These are phyloP conservation scores for Penicillium sp. DNA, from an alignment of 2,329 filamentous ascomycete genomes.

Conservation along the genomic window DNA sequence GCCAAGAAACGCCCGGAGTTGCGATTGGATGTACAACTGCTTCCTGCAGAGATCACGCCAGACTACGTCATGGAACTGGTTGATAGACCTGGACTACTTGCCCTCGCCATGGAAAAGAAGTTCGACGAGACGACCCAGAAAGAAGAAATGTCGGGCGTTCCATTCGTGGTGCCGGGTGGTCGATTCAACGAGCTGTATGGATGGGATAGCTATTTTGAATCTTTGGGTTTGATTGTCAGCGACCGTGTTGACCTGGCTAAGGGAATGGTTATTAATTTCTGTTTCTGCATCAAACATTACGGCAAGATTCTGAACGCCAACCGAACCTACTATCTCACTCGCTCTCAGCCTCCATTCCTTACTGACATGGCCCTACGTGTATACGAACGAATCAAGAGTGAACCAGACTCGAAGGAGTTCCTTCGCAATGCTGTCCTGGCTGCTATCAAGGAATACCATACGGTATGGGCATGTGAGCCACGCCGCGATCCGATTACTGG, in stretches of 20 bases:
- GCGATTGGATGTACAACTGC: constrained; percentile 80
- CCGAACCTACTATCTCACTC: constrained; percentile 89
- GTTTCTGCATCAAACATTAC: constrained; percentile 97
- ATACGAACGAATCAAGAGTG: constrained; percentile 89
- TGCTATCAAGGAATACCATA: constrained; percentile 96
- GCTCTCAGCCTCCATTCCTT: constrained; percentile 94
- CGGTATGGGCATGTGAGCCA: constrained; percentile 80
- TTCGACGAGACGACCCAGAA: constrained; percentile 69
- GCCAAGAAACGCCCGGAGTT: constrained; percentile 80
- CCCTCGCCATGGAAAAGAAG: constrained; percentile 83
- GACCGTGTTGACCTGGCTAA: constrained; percentile 87
- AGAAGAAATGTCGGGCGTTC: constrained; percentile 75
- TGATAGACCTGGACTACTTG: constrained; percentile 82
- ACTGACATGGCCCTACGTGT: constrained; percentile 96
- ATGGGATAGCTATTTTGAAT: constrained; percentile 99
- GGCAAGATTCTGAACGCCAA: constrained; percentile 98
- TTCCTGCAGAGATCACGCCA: constrained; percentile 73
- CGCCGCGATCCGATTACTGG: constrained; percentile 77
- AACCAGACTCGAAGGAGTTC: constrained; percentile 79
- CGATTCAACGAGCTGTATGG: constrained; percentile 98
- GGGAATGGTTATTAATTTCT: constrained; percentile 94
- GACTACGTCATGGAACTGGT: constrained; percentile 84
- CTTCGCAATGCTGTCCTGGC: constrained; percentile 78
- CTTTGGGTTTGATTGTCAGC: constrained; percentile 83
- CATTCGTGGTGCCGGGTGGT: constrained; percentile 96